Evolutionary conservation across 352 stramenopile species (phyloP).

Genomic region (Phytophthora sansomeana): DNA sequence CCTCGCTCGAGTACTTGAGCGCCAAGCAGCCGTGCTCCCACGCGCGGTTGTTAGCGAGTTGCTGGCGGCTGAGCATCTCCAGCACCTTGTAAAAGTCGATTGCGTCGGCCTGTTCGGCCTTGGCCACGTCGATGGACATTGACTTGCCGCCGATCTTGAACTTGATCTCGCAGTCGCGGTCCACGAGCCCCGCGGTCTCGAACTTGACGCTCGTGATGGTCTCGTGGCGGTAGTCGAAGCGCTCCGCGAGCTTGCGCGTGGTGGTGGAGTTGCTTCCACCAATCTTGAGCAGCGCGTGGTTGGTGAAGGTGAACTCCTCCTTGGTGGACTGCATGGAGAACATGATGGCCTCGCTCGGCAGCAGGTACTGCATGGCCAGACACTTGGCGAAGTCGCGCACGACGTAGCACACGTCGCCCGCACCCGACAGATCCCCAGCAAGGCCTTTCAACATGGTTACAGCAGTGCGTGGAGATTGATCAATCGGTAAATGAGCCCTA

Average conservation of each 20-base stretch:
- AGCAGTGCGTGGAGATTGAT: slow-evolving; percentile 1
- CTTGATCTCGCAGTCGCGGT: slow-evolving; percentile 71
- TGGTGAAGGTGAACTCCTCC: slow-evolving; percentile 74
- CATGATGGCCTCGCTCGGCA: slow-evolving; percentile 53
- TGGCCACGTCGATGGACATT: slow-evolving; percentile 64
- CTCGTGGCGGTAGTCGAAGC: slow-evolving; percentile 49
- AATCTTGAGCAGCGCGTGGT: slow-evolving; percentile 59
- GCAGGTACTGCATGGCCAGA: slow-evolving; percentile 46
- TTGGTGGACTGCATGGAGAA: slow-evolving; percentile 67
- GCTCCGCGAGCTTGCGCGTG: slow-evolving; percentile 59
- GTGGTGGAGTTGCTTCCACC: slow-evolving; percentile 54
- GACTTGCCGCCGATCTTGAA: slow-evolving; percentile 50
- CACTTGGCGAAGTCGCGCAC: slow-evolving; percentile 52
- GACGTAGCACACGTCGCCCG: slow-evolving; percentile 59
- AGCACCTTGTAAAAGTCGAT: slow-evolving; percentile 66
- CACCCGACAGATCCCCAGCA: slow-evolving; percentile 59
- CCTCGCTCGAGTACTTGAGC: slow-evolving; percentile 50
- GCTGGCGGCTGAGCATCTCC: slow-evolving; percentile 52
- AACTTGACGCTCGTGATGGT: slow-evolving; percentile 48
- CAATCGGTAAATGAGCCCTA: slow-evolving; percentile 16
- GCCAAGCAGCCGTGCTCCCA: slow-evolving; percentile 61
- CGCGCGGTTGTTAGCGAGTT: slow-evolving; percentile 44
- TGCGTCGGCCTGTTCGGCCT: slow-evolving; percentile 43
- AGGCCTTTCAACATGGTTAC: slow-evolving; percentile 61
- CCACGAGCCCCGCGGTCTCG: slow-evolving; percentile 56